Percentiles rank a stretch among this genome's conserved stretches.
Conservation (phyloP, 148 eudicot genomes). For the Bassia scoparia region DNA sequence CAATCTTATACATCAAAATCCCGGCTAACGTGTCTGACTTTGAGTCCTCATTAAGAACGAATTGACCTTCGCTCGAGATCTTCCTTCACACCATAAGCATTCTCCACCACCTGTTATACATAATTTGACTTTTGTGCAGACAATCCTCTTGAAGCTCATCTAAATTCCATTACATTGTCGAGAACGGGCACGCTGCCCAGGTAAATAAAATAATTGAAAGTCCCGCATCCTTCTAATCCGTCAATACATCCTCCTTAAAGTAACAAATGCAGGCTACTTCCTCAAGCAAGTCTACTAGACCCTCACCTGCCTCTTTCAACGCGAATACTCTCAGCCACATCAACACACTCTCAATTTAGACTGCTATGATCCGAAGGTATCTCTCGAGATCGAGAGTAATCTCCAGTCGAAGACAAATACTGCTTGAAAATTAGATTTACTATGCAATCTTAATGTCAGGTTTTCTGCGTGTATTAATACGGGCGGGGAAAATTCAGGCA, state of each 20-base stretch:
- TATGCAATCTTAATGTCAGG: conserved; percentile 44
- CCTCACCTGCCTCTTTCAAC: conserved; percentile 73
- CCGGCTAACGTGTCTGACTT: conserved; percentile 62
- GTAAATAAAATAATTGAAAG: too few species aligned
- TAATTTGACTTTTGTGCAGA: too few species aligned
- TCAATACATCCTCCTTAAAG: conserved; percentile 81
- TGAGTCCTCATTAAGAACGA: conserved; percentile 95
- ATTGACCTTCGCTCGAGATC: conserved; percentile 72
- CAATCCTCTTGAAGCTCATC: conserved; percentile 66
- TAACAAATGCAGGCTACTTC: conserved; percentile 87
- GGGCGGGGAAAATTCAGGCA: conserved; percentile 70
- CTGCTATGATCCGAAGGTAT: conserved; percentile 49
- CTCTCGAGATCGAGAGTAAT: conserved; percentile 47
- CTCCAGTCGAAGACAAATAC: conserved; percentile 53
- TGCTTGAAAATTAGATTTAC: conserved; percentile 56
- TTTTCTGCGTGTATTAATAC: conserved; percentile 35
- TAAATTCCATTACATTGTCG: conserved; percentile 53
- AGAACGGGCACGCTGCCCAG: conserved; percentile 73
- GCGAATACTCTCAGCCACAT: conserved; percentile 32
- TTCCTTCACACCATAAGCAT: conserved; percentile 97
- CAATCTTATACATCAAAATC: conserved; percentile 75
- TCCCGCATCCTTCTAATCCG: conserved; percentile 76
- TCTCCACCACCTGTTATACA: conserved; percentile 85
- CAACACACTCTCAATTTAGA: conserved; percentile 43
- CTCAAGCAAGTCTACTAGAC: conserved; percentile 83